Conservation (phyloP, 371 early-diverging fungal species). For the Syncephalis fuscata region DNA sequence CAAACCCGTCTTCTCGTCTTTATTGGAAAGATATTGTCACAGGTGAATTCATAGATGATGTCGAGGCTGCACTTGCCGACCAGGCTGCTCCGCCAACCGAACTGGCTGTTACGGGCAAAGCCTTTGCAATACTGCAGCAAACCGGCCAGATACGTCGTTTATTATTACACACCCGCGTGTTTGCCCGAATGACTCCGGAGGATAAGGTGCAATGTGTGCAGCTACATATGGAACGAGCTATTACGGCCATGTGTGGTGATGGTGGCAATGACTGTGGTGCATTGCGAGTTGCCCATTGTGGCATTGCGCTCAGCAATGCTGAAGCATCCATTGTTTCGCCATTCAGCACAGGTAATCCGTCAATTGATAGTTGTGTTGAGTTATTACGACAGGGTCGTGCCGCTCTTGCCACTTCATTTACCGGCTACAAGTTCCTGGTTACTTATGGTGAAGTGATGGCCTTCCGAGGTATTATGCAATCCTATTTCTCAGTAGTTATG, state of each 20-base stretch:
- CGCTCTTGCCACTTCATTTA: slow-evolving; percentile 58
- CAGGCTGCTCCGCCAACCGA: slow-evolving; percentile 22
- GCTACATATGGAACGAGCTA: slow-evolving; percentile 51
- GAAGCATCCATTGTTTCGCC: slow-evolving; percentile 77
- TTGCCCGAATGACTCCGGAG: slow-evolving; percentile 62
- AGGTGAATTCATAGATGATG: too few species aligned
- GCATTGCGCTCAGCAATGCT: slow-evolving; percentile 74
- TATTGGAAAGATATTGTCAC: too few species aligned
- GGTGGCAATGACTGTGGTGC: slow-evolving; percentile 96
- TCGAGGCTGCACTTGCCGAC: too few species aligned
- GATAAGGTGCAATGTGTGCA: slow-evolving; percentile 57
- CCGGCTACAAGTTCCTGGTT: slow-evolving; percentile 53
- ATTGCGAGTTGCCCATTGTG: slow-evolving; percentile 78
- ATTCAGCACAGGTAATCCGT: slow-evolving; percentile 54
- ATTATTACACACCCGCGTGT: slow-evolving; percentile 39
- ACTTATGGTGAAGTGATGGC: slow-evolving; percentile 62
- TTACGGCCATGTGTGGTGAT: slow-evolving; percentile 88
- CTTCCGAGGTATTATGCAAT: slow-evolving; percentile 38
- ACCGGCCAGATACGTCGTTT: slow-evolving; percentile 24
- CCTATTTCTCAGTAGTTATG: slow-evolving; percentile 31
- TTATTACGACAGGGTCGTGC: slow-evolving; percentile 55
- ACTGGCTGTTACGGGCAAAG: slow-evolving; percentile 54
- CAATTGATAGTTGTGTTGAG: slow-evolving; percentile 51
- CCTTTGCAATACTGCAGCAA: slow-evolving; percentile 30
- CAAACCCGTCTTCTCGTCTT: too few species aligned